A percentile compares a stretch with the other conserved stretches of the same genome.
Evolutionary conservation across 108 stramenopile genomes (phyloP).

Genomic region (Pseudonitzschia multiseries): DNA sequence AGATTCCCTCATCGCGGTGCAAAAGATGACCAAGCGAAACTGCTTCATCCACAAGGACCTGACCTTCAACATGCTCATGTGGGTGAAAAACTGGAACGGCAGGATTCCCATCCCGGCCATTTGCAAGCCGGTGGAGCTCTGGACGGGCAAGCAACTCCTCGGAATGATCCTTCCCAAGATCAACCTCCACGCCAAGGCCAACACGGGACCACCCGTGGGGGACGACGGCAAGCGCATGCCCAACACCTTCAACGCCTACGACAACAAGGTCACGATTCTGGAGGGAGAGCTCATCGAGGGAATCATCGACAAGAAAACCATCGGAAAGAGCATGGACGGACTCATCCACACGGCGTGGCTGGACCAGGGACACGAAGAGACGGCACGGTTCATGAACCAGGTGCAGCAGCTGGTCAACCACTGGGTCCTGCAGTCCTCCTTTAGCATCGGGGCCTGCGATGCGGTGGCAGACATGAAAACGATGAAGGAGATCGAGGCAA

Average conservation of each 20-base stretch:
- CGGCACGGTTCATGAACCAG: constrained; percentile 97
- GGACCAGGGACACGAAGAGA: constrained; percentile 92
- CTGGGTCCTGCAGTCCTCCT: constrained; percentile 94
- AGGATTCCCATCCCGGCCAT: constrained; percentile 93
- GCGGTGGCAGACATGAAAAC: constrained; percentile 95
- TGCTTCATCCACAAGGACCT: constrained; percentile 93
- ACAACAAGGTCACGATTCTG: constrained; percentile 87
- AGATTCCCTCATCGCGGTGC: constrained; percentile 91
- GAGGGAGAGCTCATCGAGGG: constrained; percentile 94
- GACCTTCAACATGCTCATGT: constrained; percentile 96
- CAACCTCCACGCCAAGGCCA: constrained; percentile 86
- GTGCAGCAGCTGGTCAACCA: constrained; percentile 93
- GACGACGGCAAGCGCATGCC: constrained; percentile 54
- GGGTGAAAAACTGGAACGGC: constrained; percentile 93
- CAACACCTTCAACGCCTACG: constrained; percentile 89
- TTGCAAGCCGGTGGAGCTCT: constrained; percentile 92
- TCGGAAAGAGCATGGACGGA: constrained; percentile 94
- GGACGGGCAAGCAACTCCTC: constrained; percentile 99
- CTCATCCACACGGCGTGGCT: constrained; percentile 97
- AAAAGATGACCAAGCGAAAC: constrained; percentile 96
- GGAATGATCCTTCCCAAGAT: constrained; percentile 91
- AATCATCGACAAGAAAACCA: constrained; percentile 96
- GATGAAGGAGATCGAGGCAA: constrained; percentile 92
- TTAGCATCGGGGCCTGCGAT: constrained; percentile 98
- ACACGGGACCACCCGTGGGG: constrained; percentile 79